Conservation (phyloP, 73 alveolate genomes). For the Urostyla sp. region DNA sequence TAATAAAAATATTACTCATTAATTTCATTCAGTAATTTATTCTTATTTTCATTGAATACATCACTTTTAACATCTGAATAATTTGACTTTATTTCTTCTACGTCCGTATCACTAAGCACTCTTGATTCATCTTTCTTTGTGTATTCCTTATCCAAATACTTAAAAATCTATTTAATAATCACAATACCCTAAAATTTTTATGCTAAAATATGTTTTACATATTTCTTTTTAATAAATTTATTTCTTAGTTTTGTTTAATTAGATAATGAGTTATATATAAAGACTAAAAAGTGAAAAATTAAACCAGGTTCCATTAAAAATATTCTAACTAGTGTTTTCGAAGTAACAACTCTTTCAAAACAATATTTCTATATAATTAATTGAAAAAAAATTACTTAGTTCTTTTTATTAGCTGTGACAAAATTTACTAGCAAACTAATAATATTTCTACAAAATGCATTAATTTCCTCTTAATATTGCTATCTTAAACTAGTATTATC, state of each 20-base stretch:
- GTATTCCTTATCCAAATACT: not conserved
- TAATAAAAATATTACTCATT: no score
- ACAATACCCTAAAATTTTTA: slow-evolving; percentile 11
- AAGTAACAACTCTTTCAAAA: slow-evolving; percentile 24
- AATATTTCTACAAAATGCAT: not conserved
- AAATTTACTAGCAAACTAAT: slow-evolving; percentile 25
- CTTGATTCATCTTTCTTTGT: no score
- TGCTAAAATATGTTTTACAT: not conserved
- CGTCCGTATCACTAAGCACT: not conserved
- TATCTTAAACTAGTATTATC: slow-evolving; percentile 6
- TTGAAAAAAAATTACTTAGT: slow-evolving; percentile 1
- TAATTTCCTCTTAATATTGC: slow-evolving; percentile 22
- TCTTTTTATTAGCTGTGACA: slow-evolving; percentile 40
- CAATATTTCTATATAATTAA: slow-evolving; percentile 28
- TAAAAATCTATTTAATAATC: slow-evolving; percentile 18
- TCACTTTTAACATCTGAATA: slow-evolving; percentile 45
- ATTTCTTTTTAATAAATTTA: slow-evolving; percentile 12
- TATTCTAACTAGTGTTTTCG: not conserved
- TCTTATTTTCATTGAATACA: slow-evolving; percentile 7
- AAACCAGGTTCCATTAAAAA: slow-evolving; percentile 14
- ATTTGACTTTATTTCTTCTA: slow-evolving; percentile 7
- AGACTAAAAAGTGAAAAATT: not conserved
- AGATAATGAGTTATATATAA: slow-evolving; percentile 25
- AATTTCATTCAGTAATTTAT: slow-evolving; percentile 6
- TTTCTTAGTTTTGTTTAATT: slow-evolving; percentile 31